These are phyloP conservation scores for Colletotrichum tropicale DNA, from an alignment of 2,329 filamentous ascomycete species.

Conservation along the genomic window DNA sequence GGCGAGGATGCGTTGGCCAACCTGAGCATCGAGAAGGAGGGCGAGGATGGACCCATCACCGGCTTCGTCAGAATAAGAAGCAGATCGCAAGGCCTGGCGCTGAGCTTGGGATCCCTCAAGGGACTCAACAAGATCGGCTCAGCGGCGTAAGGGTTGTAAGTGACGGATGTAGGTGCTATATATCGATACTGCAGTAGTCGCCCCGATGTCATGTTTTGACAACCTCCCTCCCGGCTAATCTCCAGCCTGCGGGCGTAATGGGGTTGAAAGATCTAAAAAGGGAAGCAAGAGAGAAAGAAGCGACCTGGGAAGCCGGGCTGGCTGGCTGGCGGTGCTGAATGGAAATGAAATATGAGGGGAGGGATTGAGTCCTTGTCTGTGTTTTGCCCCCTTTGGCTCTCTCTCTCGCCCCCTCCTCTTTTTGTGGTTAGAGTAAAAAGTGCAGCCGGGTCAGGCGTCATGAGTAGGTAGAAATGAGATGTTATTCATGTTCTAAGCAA, in stretches of 20 bases:
- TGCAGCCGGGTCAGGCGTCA: slow-evolving; percentile 22
- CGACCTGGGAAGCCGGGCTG: not conserved
- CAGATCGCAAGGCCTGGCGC: slow-evolving; percentile 90
- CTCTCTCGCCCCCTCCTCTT: not conserved
- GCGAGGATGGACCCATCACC: slow-evolving; percentile 91
- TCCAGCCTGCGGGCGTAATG: slow-evolving; percentile 3
- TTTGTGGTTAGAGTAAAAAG: slow-evolving; percentile 20
- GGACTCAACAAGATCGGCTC: slow-evolving; percentile 83
- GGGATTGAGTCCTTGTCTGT: not conserved
- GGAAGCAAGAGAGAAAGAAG: not conserved
- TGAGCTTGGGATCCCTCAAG: slow-evolving; percentile 93
- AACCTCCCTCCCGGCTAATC: not conserved
- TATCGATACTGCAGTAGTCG: slow-evolving; percentile 3
- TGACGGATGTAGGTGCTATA: not conserved
- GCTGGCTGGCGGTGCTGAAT: slow-evolving; percentile 2
- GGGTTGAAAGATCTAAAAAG: not conserved
- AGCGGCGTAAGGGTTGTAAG: slow-evolving; percentile 29
- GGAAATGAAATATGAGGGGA: not conserved
- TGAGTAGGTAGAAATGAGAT: slow-evolving; percentile 22
- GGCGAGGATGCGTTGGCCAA: slow-evolving; percentile 98
- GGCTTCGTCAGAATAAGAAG: slow-evolving; percentile 98
- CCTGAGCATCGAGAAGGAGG: slow-evolving; percentile 96
- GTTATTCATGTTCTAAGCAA: slow-evolving; percentile 13
- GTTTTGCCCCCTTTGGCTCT: not conserved
- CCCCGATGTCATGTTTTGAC: not conserved